Evolutionary conservation across 805 yeast genomes (phyloP).

Genomic region (Nakazawaea sp.): DNA sequence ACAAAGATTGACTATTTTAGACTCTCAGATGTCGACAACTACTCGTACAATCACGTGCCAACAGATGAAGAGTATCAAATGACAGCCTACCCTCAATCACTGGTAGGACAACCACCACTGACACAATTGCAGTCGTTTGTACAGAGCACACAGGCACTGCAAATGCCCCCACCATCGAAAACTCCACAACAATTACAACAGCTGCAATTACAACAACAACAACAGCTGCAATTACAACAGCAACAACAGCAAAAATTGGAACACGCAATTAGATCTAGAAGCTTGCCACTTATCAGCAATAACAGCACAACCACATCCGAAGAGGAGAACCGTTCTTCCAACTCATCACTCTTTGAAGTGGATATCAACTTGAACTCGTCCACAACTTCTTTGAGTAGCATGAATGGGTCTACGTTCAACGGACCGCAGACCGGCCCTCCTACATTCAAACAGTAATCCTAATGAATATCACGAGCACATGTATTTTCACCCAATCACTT

Average conservation of each 20-base stretch:
- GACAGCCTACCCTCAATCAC: neutral
- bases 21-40: conserved; percentile 7
- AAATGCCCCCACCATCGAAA: too few species aligned
- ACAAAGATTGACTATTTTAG: conserved; percentile 23
- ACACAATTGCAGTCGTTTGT: too few species aligned
- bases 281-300: neutral
- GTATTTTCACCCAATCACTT: too few species aligned
- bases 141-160: too few species aligned
- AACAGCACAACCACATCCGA: conserved; percentile 1
- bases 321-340: conserved; percentile 6
- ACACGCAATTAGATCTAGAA: conserved; percentile 7
- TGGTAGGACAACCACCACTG: too few species aligned
- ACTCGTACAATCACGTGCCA: neutral
- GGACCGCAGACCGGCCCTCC: neutral
- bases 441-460: neutral
- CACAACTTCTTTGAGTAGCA: conserved; percentile 7
- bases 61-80: conserved; percentile 7
- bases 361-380: conserved; percentile 9
- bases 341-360: conserved; percentile 8
- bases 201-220: conserved; percentile 1
- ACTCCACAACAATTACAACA: too few species aligned
- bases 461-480: too few species aligned
- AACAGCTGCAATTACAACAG: too few species aligned
- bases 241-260: conserved; percentile 1
- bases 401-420: conserved; percentile 1